Conservation (phyloP, 305 asterid genomes). For the Fraxinus platypoda region DNA sequence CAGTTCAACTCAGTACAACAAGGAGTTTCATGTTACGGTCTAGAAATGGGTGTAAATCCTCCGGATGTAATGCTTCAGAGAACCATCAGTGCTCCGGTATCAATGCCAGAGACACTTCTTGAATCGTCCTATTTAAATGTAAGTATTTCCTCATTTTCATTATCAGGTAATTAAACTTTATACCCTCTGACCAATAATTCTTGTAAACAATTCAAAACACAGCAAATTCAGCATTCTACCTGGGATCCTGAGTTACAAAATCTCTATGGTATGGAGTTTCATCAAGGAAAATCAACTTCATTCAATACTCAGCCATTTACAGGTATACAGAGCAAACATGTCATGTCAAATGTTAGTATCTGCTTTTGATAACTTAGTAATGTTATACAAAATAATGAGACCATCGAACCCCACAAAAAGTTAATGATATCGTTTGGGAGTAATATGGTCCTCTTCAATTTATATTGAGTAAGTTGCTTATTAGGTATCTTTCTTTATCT, state of each 20-base stretch:
- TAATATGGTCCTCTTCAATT: slow-evolving; percentile 16
- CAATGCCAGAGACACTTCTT: slow-evolving; percentile 46
- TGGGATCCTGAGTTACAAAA: slow-evolving; percentile 71
- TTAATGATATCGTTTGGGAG: neutral
- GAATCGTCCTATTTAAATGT: slow-evolving; percentile 57
- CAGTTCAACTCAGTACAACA: slow-evolving; percentile 46
- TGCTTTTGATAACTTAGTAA: slow-evolving; percentile 11
- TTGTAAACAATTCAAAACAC: slow-evolving; percentile 23
- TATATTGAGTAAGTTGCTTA: slow-evolving; percentile 21
- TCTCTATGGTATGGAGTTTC: slow-evolving; percentile 54
- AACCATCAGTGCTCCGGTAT: slow-evolving; percentile 59
- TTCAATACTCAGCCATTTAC: slow-evolving; percentile 57
- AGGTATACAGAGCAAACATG: slow-evolving; percentile 42
- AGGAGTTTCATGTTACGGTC: slow-evolving; percentile 33
- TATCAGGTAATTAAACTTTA: neutral
- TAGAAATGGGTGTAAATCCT: slow-evolving; percentile 43
- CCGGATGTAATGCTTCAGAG: slow-evolving; percentile 51
- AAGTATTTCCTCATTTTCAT: slow-evolving; percentile 17
- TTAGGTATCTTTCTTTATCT: slow-evolving; percentile 35
- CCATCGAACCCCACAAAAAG: slow-evolving; percentile 24
- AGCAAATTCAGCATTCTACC: slow-evolving; percentile 60
- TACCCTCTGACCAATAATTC: neutral
- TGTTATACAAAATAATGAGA: slow-evolving; percentile 8
- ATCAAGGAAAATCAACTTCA: slow-evolving; percentile 56
- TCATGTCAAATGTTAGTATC: slow-evolving; percentile 18